Evolutionary conservation across 164 flowering plant genomes (phyloP).

Genomic region (Vitis riparia): DNA sequence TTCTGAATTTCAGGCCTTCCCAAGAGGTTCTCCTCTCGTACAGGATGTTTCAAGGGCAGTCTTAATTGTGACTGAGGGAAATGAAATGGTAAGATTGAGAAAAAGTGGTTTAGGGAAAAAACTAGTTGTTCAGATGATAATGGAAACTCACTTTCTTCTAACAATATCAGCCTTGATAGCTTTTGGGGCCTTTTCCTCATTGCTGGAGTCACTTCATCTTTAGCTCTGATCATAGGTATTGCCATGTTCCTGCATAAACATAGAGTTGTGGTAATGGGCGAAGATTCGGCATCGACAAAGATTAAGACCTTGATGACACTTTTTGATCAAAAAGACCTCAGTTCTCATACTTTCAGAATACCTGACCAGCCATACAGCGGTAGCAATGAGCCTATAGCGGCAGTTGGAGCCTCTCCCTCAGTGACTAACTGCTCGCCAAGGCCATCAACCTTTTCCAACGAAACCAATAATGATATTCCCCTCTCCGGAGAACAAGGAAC

Average conservation of each 20-base stretch:
- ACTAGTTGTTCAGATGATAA: conserved; percentile 10
- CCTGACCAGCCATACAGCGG: no score
- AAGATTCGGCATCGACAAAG: conserved; percentile 1
- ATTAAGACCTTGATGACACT: not conserved
- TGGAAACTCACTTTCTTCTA: conserved; percentile 1
- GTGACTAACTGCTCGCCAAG: no score
- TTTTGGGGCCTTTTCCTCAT: conserved; percentile 52
- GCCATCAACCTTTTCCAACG: no score
- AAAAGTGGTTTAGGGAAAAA: conserved; percentile 25
- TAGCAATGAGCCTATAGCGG: no score
- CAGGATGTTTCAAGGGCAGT: conserved; percentile 41
- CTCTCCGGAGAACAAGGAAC: no score
- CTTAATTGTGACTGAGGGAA: conserved; percentile 28
- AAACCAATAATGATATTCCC: no score
- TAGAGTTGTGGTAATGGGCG: not conserved
- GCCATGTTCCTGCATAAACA: no score
- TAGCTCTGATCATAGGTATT: conserved; percentile 13
- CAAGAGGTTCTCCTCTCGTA: conserved; percentile 36
- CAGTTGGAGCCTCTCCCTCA: no score
- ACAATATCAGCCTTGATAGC: conserved; percentile 25
- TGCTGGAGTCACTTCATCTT: conserved; percentile 28
- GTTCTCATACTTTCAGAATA: not conserved
- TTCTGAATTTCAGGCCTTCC: conserved; percentile 27
- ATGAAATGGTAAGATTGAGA: conserved; percentile 28
- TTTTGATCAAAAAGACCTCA: conserved; percentile 2